Percentiles rank a stretch among this genome's conserved stretches.
phyloP scores from a whole-genome alignment of 192 early-diverging fungal species.

The Rhizophagus sp. region DNA sequence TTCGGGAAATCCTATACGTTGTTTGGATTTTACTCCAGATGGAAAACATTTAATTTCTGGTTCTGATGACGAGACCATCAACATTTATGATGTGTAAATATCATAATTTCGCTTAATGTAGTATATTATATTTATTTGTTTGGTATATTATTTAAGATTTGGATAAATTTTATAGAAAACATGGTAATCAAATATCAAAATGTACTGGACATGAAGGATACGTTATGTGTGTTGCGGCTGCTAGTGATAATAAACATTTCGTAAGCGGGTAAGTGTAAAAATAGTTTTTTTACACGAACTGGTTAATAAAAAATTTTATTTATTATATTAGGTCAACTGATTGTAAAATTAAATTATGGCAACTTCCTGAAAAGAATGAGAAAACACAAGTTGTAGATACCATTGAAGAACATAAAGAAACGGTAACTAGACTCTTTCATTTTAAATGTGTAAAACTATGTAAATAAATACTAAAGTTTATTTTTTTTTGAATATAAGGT shows the following conservation, averaged over 20 bases:
- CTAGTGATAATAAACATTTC: slow-evolving; percentile 13
- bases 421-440: background rate
- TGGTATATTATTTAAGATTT: background rate
- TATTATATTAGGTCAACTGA: background rate
- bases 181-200: slow-evolving; percentile 25
- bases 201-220: slow-evolving; percentile 17
- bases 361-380: background rate
- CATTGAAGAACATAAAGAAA: background rate
- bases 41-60: slow-evolving; percentile 26
- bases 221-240: slow-evolving; percentile 18
- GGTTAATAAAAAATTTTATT: background rate
- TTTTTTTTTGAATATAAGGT: slow-evolving; percentile 14
- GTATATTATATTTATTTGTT: background rate
- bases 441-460: background rate
- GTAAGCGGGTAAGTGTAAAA: slow-evolving; percentile 14
- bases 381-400: background rate
- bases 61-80: slow-evolving; percentile 26
- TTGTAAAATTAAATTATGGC: background rate
- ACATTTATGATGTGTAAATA: slow-evolving; percentile 30
- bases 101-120: background rate
- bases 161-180: slow-evolving; percentile 7
- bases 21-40: slow-evolving; percentile 16
- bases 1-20: slow-evolving; percentile 18
- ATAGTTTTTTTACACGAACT: background rate
- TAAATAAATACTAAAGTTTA: background rate